Evolutionary conservation across 805 yeast species (phyloP), one percentile per base, ranked within the genome.

Genomic region (Candida ovalis): DNA sequence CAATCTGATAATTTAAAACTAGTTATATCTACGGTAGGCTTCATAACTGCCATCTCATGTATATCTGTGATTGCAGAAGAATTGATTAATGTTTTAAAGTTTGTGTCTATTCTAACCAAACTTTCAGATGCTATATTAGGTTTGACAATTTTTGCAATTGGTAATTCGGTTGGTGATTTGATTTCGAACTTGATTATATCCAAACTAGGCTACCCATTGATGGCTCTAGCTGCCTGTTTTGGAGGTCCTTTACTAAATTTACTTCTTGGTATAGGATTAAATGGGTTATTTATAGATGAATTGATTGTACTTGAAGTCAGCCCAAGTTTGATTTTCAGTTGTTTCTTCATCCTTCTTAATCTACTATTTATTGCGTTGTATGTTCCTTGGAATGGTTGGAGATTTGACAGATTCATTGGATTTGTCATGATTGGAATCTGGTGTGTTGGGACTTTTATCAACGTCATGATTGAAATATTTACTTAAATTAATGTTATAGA

Each of bases 201-300:
- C 0, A 72, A 72, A 48, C 77, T 88, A 75, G 96, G 96, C 0
- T 82, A 80, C 68, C 88, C 96, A 0, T 75, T 86, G 41, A 86
- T 92, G 86, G 97, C 97, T 0, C 72, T 94, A n/a, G 87, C 94
- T 25, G 97, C 97, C 0, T 91, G 98, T 60, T 86, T 91, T 63
- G 98, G 97, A 0, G 89, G 97, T 1, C 98, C 98, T 0, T 67
- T 92, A 48, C 64, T 94, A 38, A 85, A 90, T 45, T 70, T 86
- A 39, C 69, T 94, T 10, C 72, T 91, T 36, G 96, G 97, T 0
- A 69, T 92, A 50, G 97, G 97, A 0, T 59, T 84, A 4, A 85
- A 87, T 55, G 90, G 92, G 0, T 51, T 88, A 30, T 50, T 82
- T 1, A 67, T 76, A 7, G 64, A 59, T 7, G 48, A 42, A 1